Evolutionary conservation across 768 basidiomycete species (phyloP), one percentile per base, ranked within the genome.

Genomic region (Pulveroboletus frians): DNA sequence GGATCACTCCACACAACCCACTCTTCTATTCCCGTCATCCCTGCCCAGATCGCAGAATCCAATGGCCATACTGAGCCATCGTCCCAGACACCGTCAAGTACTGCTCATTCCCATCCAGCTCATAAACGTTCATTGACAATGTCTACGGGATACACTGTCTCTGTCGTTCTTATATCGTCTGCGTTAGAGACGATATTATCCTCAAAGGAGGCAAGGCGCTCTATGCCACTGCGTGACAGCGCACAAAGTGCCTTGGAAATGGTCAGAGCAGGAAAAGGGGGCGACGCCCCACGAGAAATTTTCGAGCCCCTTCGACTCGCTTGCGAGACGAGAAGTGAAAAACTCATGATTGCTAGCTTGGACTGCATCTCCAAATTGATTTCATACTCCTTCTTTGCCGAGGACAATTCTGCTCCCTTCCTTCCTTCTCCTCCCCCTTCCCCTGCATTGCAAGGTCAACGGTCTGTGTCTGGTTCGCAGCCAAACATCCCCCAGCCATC

Each of bases 281-380:
- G 83, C 21, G 85, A 86, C 62, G 73, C 68, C 43, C 91, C 92
- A 34, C 77, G 90, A 50, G 88, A 93, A 62, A 88, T 98, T 44
- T 92, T 99, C 61, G 92, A 96, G 61, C 94, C 96, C n/a, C 76
- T 99, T 47, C 83, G 91, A 42, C 75, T 98, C 45, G 96, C 96
- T 9, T 98, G 96, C 71, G 95, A 98, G 73, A 97, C 94, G 4
- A 80, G 84, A 44, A 88, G 78, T 54, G 93, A 97, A 65, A 92
- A 92, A 57, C 79, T 98, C 30, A 90, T 93, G 85, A 91, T 96
- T 64, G 90, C 93, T 15, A 95, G 94, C 59, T 73, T 99, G 66
- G 96, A 99, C 69, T 94, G 96, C 62, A 92, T 97, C 52, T 91
- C 92, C 47, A 99, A 99, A 69, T 81, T 99, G 56, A 90, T 98